These are phyloP conservation scores for Sugiyamaella chiloensis DNA, from an alignment of 805 yeast genomes.

Conservation along the genomic window DNA sequence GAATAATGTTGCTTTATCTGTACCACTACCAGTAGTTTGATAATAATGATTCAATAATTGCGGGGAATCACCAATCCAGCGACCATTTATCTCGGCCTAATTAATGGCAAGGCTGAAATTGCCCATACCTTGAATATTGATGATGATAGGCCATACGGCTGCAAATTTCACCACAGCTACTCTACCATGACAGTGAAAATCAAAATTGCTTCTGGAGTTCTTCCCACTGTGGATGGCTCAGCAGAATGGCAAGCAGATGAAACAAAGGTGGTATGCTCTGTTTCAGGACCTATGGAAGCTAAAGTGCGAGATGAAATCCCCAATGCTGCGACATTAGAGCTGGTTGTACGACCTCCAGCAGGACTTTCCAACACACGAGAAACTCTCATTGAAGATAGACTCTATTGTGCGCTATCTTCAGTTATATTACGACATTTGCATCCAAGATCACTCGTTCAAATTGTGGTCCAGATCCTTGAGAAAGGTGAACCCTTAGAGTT, in stretches of 20 bases:
- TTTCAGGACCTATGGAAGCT: constrained; percentile 89
- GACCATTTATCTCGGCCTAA: too few species aligned
- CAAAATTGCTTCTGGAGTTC: constrained; percentile 25
- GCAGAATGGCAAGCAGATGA: constrained; percentile 51
- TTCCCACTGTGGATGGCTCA: constrained; percentile 78
- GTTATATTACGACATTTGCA: constrained; percentile 59
- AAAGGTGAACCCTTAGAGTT: constrained; percentile 43
- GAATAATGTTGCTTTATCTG: too few species aligned
- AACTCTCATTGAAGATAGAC: constrained; percentile 65
- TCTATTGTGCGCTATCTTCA: constrained; percentile 58
- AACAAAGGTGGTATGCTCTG: constrained; percentile 66
- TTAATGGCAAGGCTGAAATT: too few species aligned
- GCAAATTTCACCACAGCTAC: background rate
- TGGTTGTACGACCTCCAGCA: constrained; percentile 70
- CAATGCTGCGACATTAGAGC: constrained; percentile 69
- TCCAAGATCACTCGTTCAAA: constrained; percentile 76
- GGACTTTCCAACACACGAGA: constrained; percentile 79
- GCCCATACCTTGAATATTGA: background rate
- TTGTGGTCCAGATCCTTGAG: constrained; percentile 62
- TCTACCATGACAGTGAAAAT: background rate
- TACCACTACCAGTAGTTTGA: too few species aligned
- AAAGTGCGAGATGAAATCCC: constrained; percentile 82
- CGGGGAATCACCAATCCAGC: too few species aligned
- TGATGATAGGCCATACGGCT: background rate
- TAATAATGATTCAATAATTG: too few species aligned